Evolutionary conservation across 441 rosid species (phyloP), one percentile per base, ranked within the genome.

Genomic region (Populus hybrid): DNA sequence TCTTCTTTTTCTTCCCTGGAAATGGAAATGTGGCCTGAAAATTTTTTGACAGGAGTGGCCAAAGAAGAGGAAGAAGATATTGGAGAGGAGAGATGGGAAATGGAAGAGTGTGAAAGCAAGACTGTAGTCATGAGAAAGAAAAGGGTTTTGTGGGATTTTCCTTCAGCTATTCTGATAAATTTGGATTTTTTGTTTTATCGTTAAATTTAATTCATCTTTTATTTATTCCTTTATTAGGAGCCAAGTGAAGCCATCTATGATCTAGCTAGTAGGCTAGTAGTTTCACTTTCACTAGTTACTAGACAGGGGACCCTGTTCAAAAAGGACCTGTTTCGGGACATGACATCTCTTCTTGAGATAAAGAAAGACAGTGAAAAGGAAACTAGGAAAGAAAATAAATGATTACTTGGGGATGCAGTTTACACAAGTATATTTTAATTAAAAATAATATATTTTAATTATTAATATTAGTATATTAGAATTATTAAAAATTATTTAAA

Each of bases 71-170:
- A 56, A 2, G 45, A 21, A 24, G 21, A 2, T 14, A 24, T 11
- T 11, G 24, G 42, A 20, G 26, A 74, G 61, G 9, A 38, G 45
- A 9, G 63, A 26, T 9, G 9, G 23, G 31, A 38, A 24, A 5
- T 3, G 63, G 2, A 26, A 18, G 77, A 4, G 26, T 28, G 65
- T 75, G 77, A 67, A 75, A 67, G 64, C 65, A 50, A 45, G 42
- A 50, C 70, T 36, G 61, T 36, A 21, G 12, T 74, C 9, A 21
- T 45, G 20, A 14, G 35, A 74, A 35, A 33, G 65, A 61, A 29
- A 33, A 21, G 23, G 69, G 21, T 73, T 61, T 63, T 63, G 67
- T 33, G 28, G 18, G 40, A n/a, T 33, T 29, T 53, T 72, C 42
- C 67, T 28, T 69, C 10, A 21, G 9, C 4, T 63, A n/a, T 63